Percentiles rank a stretch among this genome's conserved stretches.
Evolutionary conservation across 192 early-diverging fungal genomes (phyloP).

Genomic region (Backusella parvicylindrica): DNA sequence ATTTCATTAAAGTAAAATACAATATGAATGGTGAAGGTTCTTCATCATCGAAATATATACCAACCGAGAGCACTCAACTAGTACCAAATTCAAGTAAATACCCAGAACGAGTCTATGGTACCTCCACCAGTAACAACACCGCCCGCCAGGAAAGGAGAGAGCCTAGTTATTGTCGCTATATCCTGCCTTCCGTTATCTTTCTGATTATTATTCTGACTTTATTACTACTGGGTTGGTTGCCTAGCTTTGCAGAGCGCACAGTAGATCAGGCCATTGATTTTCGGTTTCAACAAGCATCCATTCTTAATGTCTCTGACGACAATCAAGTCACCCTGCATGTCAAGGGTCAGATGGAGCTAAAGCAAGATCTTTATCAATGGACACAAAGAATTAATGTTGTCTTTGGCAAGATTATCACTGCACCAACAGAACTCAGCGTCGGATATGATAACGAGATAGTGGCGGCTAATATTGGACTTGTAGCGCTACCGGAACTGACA

Average conservation of each 20-base stretch:
- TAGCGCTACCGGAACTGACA: constrained; percentile 4
- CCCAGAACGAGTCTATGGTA: background rate
- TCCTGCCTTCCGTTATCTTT: background rate
- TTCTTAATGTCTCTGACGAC: constrained; percentile 17
- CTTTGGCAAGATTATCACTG: constrained; percentile 8
- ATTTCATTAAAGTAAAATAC: background rate
- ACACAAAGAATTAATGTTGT: background rate
- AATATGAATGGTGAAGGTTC: background rate
- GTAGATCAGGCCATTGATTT: constrained; percentile 11
- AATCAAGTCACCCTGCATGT: constrained; percentile 21
- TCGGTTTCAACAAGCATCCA: constrained; percentile 8
- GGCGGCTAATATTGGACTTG: background rate
- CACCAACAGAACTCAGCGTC: background rate
- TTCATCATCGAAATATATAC: background rate
- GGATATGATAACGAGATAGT: background rate
- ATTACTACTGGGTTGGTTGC: constrained; percentile 4
- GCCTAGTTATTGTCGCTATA: background rate
- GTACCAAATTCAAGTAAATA: background rate
- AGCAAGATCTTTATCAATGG: background rate
- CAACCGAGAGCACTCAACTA: background rate
- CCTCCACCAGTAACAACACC: background rate
- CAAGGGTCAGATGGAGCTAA: constrained; percentile 2
- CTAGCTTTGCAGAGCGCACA: constrained; percentile 18
- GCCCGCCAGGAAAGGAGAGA: background rate
- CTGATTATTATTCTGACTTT: background rate